phyloP scores from a whole-genome alignment of 345 rosid species.

The Erysimum cheiranthoides region DNA sequence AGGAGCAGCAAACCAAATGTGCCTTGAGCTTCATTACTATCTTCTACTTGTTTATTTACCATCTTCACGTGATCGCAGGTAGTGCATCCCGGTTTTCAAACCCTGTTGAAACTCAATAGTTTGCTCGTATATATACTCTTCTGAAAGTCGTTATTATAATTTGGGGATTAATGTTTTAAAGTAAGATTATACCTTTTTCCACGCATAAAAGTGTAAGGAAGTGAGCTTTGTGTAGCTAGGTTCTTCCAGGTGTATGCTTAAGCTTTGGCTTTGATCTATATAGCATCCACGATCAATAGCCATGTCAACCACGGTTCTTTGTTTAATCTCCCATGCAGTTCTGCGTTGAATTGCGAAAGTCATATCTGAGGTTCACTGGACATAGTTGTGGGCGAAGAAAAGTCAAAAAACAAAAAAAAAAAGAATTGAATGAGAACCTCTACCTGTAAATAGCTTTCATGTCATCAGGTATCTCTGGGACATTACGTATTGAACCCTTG shows the following conservation, averaged over 20 bases:
- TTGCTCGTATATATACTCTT: not conserved
- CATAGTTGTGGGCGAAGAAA: not conserved
- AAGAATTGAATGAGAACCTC: not conserved
- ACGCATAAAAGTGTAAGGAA: conserved; percentile 68
- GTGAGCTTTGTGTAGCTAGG: conserved; percentile 66
- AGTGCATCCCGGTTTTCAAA: conserved; percentile 83
- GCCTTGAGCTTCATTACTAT: too few species aligned
- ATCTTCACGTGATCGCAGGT: conserved; percentile 63
- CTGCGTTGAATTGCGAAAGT: conserved; percentile 36
- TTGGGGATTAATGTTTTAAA: not conserved
- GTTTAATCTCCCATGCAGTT: conserved; percentile 80
- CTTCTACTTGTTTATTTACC: too few species aligned
- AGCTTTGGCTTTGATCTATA: conserved; percentile 81
- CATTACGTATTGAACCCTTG: conserved; percentile 62
- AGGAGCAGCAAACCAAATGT: too few species aligned
- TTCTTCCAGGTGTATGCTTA: conserved; percentile 75
- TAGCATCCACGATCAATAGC: conserved; percentile 75
- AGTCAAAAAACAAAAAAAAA: not conserved
- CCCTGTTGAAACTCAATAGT: conserved; percentile 53
- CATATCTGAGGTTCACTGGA: not conserved
- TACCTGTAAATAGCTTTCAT: conserved; percentile 68
- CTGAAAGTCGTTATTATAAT: not conserved
- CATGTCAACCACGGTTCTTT: conserved; percentile 69
- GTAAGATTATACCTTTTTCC: conserved; percentile 60
- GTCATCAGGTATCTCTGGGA: conserved; percentile 62